A percentile compares a stretch with the other conserved stretches of the same genome.
Evolutionary conservation across 2,329 filamentous ascomycete species (phyloP).

Genomic region (Cryoendolithus antarcticus): DNA sequence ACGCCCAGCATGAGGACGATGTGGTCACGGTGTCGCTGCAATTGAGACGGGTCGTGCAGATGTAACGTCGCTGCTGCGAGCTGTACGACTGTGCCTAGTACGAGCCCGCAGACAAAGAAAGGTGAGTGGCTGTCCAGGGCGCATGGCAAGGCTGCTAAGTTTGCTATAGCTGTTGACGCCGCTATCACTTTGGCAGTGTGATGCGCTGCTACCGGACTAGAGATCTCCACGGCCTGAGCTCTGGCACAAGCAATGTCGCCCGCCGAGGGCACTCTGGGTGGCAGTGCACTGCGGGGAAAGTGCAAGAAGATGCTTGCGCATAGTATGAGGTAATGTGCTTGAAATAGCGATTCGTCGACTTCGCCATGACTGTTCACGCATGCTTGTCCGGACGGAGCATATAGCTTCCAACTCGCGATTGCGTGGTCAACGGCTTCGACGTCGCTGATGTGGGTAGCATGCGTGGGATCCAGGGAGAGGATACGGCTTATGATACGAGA

Average conservation of each 20-base stretch:
- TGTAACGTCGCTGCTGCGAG: slow-evolving; percentile 58
- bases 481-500: slow-evolving; percentile 67
- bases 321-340: slow-evolving; percentile 68
- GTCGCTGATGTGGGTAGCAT: slow-evolving; percentile 24
- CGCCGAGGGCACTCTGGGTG: slow-evolving; percentile 43
- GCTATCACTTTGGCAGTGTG: slow-evolving; percentile 67
- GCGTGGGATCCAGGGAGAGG: slow-evolving; percentile 37
- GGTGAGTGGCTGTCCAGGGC: slow-evolving; percentile 63
- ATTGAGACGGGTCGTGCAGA: slow-evolving; percentile 42
- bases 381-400: slow-evolving; percentile 60
- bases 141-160: slow-evolving; percentile 61
- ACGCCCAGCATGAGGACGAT: slow-evolving; percentile 68
- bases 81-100: slow-evolving; percentile 68
- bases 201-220: slow-evolving; percentile 38
- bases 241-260: slow-evolving; percentile 32
- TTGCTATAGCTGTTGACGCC: slow-evolving; percentile 65
- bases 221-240: slow-evolving; percentile 33
- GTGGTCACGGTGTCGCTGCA: slow-evolving; percentile 54
- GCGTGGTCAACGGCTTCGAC: slow-evolving; percentile 48
- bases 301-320: slow-evolving; percentile 59
- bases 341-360: slow-evolving; percentile 83
- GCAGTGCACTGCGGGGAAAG: slow-evolving; percentile 65
- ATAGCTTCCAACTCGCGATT: slow-evolving; percentile 64
- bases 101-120: slow-evolving; percentile 72
- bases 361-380: slow-evolving; percentile 57